phyloP scores from a whole-genome alignment of 257 asterid genomes.

The Pogostemon cablin region DNA sequence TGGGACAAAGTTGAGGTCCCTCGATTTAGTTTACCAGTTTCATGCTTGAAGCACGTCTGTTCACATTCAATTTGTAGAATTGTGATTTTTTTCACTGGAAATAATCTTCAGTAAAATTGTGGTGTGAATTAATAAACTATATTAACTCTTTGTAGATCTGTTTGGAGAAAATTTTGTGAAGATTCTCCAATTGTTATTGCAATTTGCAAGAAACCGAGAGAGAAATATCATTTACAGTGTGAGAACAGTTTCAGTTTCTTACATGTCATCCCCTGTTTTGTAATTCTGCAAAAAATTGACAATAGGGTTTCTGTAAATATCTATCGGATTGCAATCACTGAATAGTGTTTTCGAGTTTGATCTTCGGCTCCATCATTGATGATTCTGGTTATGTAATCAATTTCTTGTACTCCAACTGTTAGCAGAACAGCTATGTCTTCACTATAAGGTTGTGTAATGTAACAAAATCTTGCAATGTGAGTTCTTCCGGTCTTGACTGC shows the following conservation, averaged over 20 bases:
- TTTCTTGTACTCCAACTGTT: not conserved
- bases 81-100: not conserved
- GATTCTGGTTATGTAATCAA: not conserved
- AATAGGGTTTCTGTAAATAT: not conserved
- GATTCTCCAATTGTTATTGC: too few relatives aligned
- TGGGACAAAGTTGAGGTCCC: conserved; percentile 54
- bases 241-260: not conserved
- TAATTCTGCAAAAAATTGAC: not conserved
- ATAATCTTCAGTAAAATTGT: not conserved
- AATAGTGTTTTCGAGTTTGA: not conserved
- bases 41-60: conserved; percentile 48
- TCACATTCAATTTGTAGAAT: not conserved
- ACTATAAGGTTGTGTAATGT: conserved; percentile 63
- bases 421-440: conserved; percentile 38
- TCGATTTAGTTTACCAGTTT: conserved; percentile 76
- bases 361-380: not conserved
- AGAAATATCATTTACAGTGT: not conserved
- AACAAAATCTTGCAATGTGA: conserved; percentile 76
- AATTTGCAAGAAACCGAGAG: too few relatives aligned
- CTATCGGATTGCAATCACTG: not conserved
- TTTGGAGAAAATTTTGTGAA: too few relatives aligned
- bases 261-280: not conserved
- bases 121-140: not conserved
- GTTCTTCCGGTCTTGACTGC: conserved; percentile 98
- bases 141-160: too few relatives aligned